phyloP scores from a whole-genome alignment of 352 stramenopile genomes.

The Phytophthora pinifolia region DNA sequence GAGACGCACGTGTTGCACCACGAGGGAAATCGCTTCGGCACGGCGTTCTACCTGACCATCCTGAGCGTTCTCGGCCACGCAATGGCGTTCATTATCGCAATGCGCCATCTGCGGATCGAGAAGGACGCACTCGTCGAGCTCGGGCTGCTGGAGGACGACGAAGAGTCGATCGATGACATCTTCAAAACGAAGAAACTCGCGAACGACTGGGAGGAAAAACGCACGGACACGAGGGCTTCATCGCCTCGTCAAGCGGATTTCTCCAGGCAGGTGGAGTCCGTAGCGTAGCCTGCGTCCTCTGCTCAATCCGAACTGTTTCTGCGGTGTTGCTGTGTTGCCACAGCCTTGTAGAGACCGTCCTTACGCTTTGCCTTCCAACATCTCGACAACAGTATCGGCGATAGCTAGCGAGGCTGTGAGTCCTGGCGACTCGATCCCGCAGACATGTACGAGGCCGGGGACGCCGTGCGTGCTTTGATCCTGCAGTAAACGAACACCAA shows the following conservation, averaged over 20 bases:
- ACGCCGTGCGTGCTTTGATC: conserved; percentile 72
- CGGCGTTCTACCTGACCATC: conserved; percentile 52
- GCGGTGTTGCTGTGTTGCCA: not conserved
- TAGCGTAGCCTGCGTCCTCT: conserved; percentile 17
- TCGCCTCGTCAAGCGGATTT: conserved; percentile 23
- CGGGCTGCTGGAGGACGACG: conserved; percentile 28
- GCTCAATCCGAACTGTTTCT: conserved; percentile 4
- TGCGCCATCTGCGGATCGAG: conserved; percentile 44
- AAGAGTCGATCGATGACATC: conserved; percentile 30
- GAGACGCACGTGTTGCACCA: conserved; percentile 38
- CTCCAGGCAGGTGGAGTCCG: conserved; percentile 17
- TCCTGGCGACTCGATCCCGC: conserved; percentile 97
- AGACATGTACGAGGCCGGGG: conserved; percentile 89
- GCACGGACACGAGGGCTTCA: conserved; percentile 3
- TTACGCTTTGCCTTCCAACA: conserved; percentile 38
- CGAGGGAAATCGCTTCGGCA: conserved; percentile 35
- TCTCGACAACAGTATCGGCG: conserved; percentile 65
- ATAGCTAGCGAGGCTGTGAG: conserved; percentile 89
- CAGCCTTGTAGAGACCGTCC: not conserved
- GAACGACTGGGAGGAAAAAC: conserved; percentile 22
- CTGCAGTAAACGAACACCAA: conserved; percentile 21
- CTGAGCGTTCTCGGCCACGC: conserved; percentile 32
- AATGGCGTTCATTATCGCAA: conserved; percentile 30
- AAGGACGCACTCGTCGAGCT: conserved; percentile 37
- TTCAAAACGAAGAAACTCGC: conserved; percentile 34